A percentile compares a stretch with the other conserved stretches of the same genome.
phyloP scores from a whole-genome alignment of 805 yeast genomes.

The Yarrowia keelungensis region DNA sequence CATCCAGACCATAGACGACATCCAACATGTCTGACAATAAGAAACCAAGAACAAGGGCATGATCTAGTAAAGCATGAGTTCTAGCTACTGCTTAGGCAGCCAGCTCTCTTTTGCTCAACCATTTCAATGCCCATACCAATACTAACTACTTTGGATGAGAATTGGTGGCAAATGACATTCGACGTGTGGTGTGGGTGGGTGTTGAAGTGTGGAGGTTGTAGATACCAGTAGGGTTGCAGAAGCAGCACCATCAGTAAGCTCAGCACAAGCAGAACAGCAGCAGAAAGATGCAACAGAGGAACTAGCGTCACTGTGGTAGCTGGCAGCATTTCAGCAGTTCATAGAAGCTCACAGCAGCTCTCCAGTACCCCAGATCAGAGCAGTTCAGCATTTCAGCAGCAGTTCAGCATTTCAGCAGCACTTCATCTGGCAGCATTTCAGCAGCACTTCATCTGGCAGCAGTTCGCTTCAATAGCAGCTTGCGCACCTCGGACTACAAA shows the following conservation, averaged over 20 bases:
- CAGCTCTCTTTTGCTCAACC: too few relatives aligned
- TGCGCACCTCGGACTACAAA: neutral
- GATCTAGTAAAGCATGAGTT: too few relatives aligned
- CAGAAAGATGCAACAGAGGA: neutral
- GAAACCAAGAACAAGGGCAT: neutral
- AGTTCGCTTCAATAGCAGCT: too few relatives aligned
- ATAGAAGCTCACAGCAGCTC: too few relatives aligned
- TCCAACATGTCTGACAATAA: neutral
- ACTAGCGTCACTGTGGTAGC: too few relatives aligned
- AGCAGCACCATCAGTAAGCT: neutral
- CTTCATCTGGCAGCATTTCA: neutral
- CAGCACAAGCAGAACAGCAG: neutral
- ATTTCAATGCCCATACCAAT: neutral
- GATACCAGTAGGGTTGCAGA: neutral
- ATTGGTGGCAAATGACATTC: neutral
- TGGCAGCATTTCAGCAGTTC: neutral
- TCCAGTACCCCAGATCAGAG: neutral
- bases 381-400: neutral
- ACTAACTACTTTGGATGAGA: neutral
- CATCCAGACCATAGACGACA: too few relatives aligned
- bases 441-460: neutral
- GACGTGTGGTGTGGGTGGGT: neutral
- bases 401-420: too few relatives aligned
- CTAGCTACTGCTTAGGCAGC: too few relatives aligned
- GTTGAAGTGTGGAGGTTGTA: neutral